A percentile compares a stretch with the other conserved stretches of the same genome.
phyloP scores from a whole-genome alignment of 495 filamentous ascomycete species.

The Apodospora peruviana region DNA sequence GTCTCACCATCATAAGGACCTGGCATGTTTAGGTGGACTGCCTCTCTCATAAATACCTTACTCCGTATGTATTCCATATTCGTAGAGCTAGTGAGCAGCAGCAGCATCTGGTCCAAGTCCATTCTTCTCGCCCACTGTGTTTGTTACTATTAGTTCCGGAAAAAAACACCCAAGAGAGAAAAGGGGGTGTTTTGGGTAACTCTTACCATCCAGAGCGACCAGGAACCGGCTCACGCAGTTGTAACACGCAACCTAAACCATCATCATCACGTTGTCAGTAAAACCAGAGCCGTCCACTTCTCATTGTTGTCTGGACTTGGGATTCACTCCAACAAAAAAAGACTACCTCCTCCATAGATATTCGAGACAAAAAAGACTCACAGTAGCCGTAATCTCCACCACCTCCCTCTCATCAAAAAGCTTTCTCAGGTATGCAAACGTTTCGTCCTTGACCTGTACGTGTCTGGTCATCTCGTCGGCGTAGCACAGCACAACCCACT shows the following conservation, averaged over 20 bases:
- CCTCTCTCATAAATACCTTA: too few species aligned
- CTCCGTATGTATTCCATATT: too few species aligned
- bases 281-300: not conserved
- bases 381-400: constrained; percentile 73
- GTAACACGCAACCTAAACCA: constrained; percentile 64
- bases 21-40: too few species aligned
- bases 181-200: not conserved
- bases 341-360: not conserved
- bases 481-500: constrained; percentile 63
- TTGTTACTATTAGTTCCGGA: constrained; percentile 2
- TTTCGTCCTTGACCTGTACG: constrained; percentile 54
- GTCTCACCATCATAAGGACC: too few species aligned
- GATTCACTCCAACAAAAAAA: not conserved
- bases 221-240: constrained; percentile 84
- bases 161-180: not conserved
- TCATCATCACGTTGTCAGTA: constrained; percentile 3
- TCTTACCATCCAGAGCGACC: constrained; percentile 72
- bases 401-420: constrained; percentile 62
- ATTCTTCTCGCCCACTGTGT: constrained; percentile 46
- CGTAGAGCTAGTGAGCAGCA: too few species aligned
- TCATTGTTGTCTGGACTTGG: not conserved
- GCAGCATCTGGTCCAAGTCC: constrained; percentile 34
- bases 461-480: constrained; percentile 71
- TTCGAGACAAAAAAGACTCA: constrained; percentile 23
- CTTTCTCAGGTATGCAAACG: constrained; percentile 55